Evolutionary conservation across 768 basidiomycete genomes (phyloP), one percentile per base, ranked within the genome.

Genomic region (Russula sp.): DNA sequence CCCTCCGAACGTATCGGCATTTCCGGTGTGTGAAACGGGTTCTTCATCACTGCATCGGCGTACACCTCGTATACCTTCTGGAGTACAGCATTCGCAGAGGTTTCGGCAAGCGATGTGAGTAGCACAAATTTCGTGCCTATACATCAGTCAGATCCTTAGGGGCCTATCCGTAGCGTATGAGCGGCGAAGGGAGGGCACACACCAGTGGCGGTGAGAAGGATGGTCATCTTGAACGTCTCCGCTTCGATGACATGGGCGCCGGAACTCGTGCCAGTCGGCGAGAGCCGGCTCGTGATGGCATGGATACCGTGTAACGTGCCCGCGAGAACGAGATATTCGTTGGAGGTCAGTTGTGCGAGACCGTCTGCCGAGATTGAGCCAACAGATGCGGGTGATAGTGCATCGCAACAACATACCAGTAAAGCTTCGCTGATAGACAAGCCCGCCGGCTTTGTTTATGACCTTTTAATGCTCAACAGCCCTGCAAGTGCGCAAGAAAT

Each of bases 1-100:
- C 84, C 85, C 68, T 94, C 91, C 49, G 81, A 93, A 52, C 97
- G 84, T 67, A 98, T 94, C 2, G 97, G 97, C 96, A 98, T 99
- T 73, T 98, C 97, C n/a, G 90, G 91, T 6, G 94, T 96, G 74
- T 98, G 94, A 75, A 99, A 99, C 0, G 97, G 97, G 71, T 98
- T 98, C 79, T 98, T 98, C 92, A 98, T 96, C 59, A 94, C 94
- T 1, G 90, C 86, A 71, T 98, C 97, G 0, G 95, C 82, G 73
- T 98, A 99, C 20, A 83, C 84, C 73, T 98, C 94, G 74, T 98
- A 98, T 52, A 94, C 86, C 73, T 86, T 91, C 70, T 88, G 87
- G 45, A 99, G 77, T 22, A 88, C 78, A 3, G 82, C 70, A 22
- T 86, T 92, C 39, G 89, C 84, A 1, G 82, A 82, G 8, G 83